These are phyloP conservation scores for Komagataella mondaviorum DNA, from an alignment of 805 yeast species.

Conservation along the genomic window DNA sequence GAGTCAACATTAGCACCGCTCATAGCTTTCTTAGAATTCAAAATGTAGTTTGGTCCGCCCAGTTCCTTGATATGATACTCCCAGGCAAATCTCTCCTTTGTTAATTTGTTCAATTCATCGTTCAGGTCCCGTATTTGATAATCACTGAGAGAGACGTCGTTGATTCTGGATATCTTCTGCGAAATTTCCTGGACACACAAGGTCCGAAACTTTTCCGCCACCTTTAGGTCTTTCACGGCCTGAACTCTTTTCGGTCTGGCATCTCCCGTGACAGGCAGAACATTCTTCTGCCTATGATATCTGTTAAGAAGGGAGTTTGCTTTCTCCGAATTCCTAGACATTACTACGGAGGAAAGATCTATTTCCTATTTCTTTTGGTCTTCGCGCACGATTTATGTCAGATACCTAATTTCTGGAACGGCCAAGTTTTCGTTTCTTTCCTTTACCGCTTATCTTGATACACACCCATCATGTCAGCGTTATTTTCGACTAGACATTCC, in stretches of 20 bases:
- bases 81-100: conserved; percentile 65
- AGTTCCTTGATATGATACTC: conserved; percentile 56
- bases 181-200: conserved; percentile 54
- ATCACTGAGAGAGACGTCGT: conserved; percentile 46
- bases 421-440: background rate
- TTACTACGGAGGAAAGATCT: conserved; percentile 10
- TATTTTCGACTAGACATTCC: conserved; percentile 29
- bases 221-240: conserved; percentile 37
- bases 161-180: conserved; percentile 42
- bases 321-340: conserved; percentile 72
- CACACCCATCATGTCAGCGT: conserved; percentile 6
- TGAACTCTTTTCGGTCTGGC: conserved; percentile 50
- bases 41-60: conserved; percentile 61
- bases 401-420: background rate
- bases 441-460: background rate
- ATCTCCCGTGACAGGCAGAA: conserved; percentile 16
- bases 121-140: conserved; percentile 58
- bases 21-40: conserved; percentile 1
- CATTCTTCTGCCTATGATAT: conserved; percentile 42
- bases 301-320: conserved; percentile 60
- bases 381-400: background rate
- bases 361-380: background rate
- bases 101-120: conserved; percentile 54
- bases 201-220: conserved; percentile 60
- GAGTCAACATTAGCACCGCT: conserved; percentile 10